These are phyloP conservation scores for Capronia epimyces DNA, from an alignment of 2,329 filamentous ascomycete genomes.

Conservation along the genomic window DNA sequence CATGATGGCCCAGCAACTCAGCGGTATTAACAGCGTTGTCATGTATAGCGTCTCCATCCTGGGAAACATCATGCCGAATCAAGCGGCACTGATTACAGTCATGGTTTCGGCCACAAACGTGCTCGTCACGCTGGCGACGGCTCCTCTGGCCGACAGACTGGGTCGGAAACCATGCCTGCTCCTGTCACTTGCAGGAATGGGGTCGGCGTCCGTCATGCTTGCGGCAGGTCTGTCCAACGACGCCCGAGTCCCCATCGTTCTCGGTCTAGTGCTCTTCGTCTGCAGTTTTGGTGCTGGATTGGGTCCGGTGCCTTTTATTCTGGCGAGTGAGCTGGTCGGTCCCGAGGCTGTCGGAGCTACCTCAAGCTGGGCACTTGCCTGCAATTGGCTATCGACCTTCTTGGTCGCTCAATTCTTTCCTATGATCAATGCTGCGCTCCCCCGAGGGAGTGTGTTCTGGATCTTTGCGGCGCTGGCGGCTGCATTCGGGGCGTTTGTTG, in stretches of 20 bases:
- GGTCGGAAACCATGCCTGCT: constrained; percentile 83
- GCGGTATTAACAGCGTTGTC: constrained; percentile 92
- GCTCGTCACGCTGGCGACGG: constrained; percentile 69
- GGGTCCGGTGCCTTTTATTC: constrained; percentile 89
- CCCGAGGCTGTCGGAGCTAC: constrained; percentile 86
- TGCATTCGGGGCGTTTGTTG: constrained; percentile 65
- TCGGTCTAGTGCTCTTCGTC: constrained; percentile 79
- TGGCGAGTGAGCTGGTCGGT: constrained; percentile 83
- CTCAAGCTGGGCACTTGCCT: constrained; percentile 78
- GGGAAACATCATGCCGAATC: constrained; percentile 70
- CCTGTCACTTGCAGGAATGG: constrained; percentile 78
- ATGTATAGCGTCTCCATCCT: constrained; percentile 96
- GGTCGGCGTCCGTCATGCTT: constrained; percentile 66
- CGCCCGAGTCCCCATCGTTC: constrained; percentile 67
- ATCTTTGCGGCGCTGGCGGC: constrained; percentile 74
- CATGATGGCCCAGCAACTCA: constrained; percentile 89
- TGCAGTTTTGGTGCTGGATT: constrained; percentile 83
- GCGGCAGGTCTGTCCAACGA: constrained; percentile 72
- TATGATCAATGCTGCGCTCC: constrained; percentile 69
- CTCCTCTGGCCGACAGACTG: constrained; percentile 73
- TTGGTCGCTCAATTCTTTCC: constrained; percentile 94
- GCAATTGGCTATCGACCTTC: constrained; percentile 88
- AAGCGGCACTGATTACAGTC: constrained; percentile 77
- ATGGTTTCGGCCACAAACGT: constrained; percentile 83
- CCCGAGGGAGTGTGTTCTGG: constrained; percentile 80